Base-by-base conservation (phyloP, 2,329 filamentous ascomycete species). In the Nigrospora oryzae region DNA sequence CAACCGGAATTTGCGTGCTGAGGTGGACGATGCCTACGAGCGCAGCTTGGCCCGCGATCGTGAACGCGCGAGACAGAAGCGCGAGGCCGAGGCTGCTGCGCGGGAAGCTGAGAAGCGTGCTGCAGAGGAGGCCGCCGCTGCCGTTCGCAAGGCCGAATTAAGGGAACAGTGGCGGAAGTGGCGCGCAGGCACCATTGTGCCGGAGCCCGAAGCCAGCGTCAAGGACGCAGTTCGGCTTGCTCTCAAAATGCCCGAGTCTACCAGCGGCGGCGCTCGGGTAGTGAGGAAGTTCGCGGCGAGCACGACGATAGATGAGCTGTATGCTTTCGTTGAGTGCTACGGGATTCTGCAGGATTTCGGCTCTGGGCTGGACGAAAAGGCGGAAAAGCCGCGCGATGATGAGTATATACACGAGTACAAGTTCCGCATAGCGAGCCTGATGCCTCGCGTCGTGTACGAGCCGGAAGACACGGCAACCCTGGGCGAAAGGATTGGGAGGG, bases 241-340 rank as follows among this genome's bases (percentile, higher is more conserved):
- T 4, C 65, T 84, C 36, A 82, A 80, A 66, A 76, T 84, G 74
- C 78, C 79, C 10, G 70, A 74, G 51, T 62, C 62, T 30, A 66
- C 64, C 0, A 83, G 78, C 5, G 85, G 80, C 1, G 84, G 88
- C 40, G 40, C 19, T 5, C 76, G 90, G 36, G 77, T 95, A 2
- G 78, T 95, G 45, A 77, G 91, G 36, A 79, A 78, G 41, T 97
- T 98, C 61, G 63, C 71, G 0, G 70, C 75, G 1, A 71, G 79
- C n/a, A 79, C 86, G 0, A 73, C 77, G 2, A 70, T 97, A 34
- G 91, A 97, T 60, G 89, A 96, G 57, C 68, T 98, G 6, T 97
- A 97, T 63, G 93, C 91, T 0, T 96, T 95, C 66, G 89, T 97
- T 3, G 93, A 98, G 60, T 97, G 91, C 66, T 84, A 89, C 60